These are phyloP conservation scores for Rhizopogon vesiculosus DNA, from an alignment of 768 basidiomycete species.

Conservation along the genomic window DNA sequence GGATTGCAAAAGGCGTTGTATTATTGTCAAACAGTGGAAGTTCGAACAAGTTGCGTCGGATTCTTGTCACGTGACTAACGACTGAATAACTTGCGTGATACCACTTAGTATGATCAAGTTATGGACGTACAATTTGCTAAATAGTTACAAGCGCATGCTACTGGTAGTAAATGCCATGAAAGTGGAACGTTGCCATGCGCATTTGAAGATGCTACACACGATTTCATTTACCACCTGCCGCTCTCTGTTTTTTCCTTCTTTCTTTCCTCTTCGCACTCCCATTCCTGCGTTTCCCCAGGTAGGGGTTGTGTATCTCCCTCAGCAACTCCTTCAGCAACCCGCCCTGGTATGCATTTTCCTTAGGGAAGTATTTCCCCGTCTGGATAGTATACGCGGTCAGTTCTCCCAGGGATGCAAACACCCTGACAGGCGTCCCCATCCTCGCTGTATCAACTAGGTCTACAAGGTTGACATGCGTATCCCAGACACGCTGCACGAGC, in stretches of 20 bases:
- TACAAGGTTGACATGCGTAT: slow-evolving; percentile 26
- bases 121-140: neutral
- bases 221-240: neutral
- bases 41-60: no score
- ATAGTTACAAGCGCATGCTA: neutral
- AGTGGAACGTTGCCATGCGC: neutral
- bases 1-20: no score
- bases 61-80: no score
- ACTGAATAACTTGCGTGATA: no score
- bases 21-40: no score
- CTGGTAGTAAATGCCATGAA: neutral
- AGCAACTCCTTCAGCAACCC: slow-evolving; percentile 26
- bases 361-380: slow-evolving; percentile 21
- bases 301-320: slow-evolving; percentile 10
- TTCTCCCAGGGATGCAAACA: slow-evolving; percentile 15
- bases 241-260: slow-evolving; percentile 11
- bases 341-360: slow-evolving; percentile 20
- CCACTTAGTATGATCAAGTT: no score
- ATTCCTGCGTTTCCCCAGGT: slow-evolving; percentile 12
- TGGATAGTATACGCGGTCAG: slow-evolving; percentile 19
- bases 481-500: slow-evolving; percentile 5
- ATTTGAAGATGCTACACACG: neutral
- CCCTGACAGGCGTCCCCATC: slow-evolving; percentile 8
- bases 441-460: slow-evolving; percentile 23
- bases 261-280: slow-evolving; percentile 14